Percentiles rank a stretch among this genome's conserved stretches.
Conservation (phyloP, 2,329 filamentous ascomycete genomes). For the Gnomoniopsis smithogilvyi region DNA sequence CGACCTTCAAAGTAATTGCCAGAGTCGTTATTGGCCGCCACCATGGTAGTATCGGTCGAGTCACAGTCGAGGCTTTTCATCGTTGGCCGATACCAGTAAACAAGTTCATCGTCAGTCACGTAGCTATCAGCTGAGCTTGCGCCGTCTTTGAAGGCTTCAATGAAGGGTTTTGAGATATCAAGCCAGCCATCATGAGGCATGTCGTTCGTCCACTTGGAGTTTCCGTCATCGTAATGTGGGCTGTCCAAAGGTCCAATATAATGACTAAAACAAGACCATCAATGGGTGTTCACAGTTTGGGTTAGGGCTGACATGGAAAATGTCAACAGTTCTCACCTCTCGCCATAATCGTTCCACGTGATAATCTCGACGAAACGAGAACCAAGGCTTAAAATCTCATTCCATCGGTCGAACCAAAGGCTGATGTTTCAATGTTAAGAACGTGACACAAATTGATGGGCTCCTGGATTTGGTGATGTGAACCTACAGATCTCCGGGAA, state of each 20-base stretch:
- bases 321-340: conserved; percentile 32
- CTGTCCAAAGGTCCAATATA: conserved; percentile 48
- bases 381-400: conserved; percentile 38
- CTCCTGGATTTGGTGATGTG: neutral
- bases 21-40: conserved; percentile 38
- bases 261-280: conserved; percentile 28
- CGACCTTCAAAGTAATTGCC: conserved; percentile 51
- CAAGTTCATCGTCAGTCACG: conserved; percentile 45
- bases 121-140: conserved; percentile 29
- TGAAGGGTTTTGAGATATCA: conserved; percentile 51
- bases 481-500: conserved; percentile 46
- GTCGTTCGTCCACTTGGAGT: conserved; percentile 47
- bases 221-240: conserved; percentile 38
- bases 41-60: conserved; percentile 47
- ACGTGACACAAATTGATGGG: too few relatives aligned
- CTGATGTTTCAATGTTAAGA: too few relatives aligned
- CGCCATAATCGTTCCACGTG: conserved; percentile 50
- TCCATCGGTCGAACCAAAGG: conserved; percentile 58
- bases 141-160: conserved; percentile 49
- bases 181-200: conserved; percentile 52
- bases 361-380: conserved; percentile 46
- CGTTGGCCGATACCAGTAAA: conserved; percentile 56
- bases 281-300: neutral
- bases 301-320: neutral
- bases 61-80: conserved; percentile 45